phyloP scores from a whole-genome alignment of 139 green algal species.

The Axilococcus clingmanii region DNA sequence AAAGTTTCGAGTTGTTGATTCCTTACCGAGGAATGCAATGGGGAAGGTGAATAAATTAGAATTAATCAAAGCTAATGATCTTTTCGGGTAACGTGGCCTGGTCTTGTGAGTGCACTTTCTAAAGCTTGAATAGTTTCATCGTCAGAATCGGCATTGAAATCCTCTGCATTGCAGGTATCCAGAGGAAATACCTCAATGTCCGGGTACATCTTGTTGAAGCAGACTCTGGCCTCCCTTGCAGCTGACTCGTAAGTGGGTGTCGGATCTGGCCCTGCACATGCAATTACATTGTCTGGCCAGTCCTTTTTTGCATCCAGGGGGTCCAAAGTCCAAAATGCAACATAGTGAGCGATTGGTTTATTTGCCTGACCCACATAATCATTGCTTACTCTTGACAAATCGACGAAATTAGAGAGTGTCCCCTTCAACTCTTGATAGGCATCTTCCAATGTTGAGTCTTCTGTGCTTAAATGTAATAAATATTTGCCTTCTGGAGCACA shows the following conservation, averaged over 20 bases:
- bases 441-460: background rate
- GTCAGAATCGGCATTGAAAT: constrained; percentile 2
- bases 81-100: too few species aligned
- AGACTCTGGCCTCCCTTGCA: constrained; percentile 9
- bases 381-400: background rate
- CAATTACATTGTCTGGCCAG: constrained; percentile 16
- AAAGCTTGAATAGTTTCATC: constrained; percentile 11
- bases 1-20: constrained; percentile 35
- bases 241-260: constrained; percentile 3
- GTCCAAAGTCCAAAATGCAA: constrained; percentile 8
- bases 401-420: background rate
- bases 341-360: constrained; percentile 8
- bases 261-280: constrained; percentile 9
- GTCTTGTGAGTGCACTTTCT: too few species aligned
- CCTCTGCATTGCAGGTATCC: background rate
- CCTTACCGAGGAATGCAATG: constrained; percentile 89
- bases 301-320: background rate
- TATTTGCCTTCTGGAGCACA: constrained; percentile 3
- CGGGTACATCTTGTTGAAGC: constrained; percentile 13
- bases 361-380: background rate
- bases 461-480: background rate
- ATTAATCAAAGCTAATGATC: too few species aligned
- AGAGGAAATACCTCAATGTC: background rate
- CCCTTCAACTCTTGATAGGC: constrained; percentile 5
- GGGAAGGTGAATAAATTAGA: constrained; percentile 97